Base-by-base conservation (phyloP, 306 rosid species). In the Vigna trinervia region DNA sequence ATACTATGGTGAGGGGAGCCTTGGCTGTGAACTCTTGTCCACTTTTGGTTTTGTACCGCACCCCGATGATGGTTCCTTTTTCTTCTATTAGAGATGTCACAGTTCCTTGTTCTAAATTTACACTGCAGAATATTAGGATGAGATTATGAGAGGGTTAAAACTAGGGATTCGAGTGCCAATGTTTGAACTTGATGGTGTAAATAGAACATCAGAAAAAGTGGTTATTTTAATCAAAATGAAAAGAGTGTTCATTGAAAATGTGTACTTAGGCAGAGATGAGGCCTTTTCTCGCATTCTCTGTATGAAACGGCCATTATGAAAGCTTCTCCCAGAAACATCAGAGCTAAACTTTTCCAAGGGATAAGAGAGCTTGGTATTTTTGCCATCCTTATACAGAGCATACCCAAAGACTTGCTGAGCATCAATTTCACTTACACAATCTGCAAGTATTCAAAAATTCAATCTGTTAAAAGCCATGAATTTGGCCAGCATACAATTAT, bases 61-160 rank as follows among this genome's bases (percentile, higher is more conserved):
- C 97, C 12, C 97, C 98, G 70, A 75, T 88, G 65, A 92, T 43
- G n/a, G 70, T 88, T 56, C 96, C 98, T 15, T 89, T 87, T 64
- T 92, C 93, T 78, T 94, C 96, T 53, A 89, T 56, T 32, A 94
- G 59, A 36, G 93, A 86, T 54, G 95, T 92, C 32, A 92, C 97
- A 10, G 95, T 85, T 63, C 97, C 98, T 86, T 94, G 92, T 74
- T 94, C 97, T 81, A 94, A 68, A 61, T 83, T 90, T 14, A 94
- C 95, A 89, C 96, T 94, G 86, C 70, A 76, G 11, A 75, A 43
- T 62, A 14, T 30, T 61, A 45, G 14, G 63, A 76, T 39, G 28
- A 23, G 54, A 50, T 32, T 23, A 64, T 48, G 22, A 39, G 20
- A 68, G 34, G 56, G 36, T 30, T 56, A 36, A 62, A 45, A 20